phyloP scores from a whole-genome alignment of 2,329 filamentous ascomycete genomes.

The Phoma sp. region DNA sequence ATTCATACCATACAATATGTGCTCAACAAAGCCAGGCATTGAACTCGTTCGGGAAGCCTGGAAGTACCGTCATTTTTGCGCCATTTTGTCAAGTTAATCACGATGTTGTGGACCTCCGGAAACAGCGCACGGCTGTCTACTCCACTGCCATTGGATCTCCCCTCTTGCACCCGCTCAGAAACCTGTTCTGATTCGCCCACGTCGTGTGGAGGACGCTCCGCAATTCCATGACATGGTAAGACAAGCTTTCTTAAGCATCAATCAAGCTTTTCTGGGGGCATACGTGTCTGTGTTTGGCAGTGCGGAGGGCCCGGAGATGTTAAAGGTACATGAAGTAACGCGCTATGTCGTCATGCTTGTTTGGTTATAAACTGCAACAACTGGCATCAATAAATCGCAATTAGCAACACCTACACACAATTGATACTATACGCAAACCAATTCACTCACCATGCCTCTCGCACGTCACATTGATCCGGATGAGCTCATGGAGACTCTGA shows the following conservation, averaged over 20 bases:
- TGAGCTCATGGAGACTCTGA: conserved; percentile 60
- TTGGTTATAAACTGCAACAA: conserved; percentile 9
- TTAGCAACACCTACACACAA: not conserved
- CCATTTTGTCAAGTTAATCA: conserved; percentile 11
- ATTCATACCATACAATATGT: not conserved
- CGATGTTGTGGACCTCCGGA: conserved; percentile 6
- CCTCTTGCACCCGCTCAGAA: not conserved
- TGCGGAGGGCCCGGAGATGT: conserved; percentile 8
- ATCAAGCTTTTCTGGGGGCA: conserved; percentile 33
- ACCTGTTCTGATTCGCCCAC: not conserved
- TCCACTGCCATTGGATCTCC: conserved; percentile 1
- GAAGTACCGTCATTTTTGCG: conserved; percentile 13
- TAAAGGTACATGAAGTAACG: conserved; percentile 1
- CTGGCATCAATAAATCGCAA: not conserved
- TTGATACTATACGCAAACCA: not conserved
- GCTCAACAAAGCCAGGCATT: not conserved
- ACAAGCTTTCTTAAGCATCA: conserved; percentile 40
- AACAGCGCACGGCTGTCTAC: conserved; percentile 1
- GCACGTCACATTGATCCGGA: conserved; percentile 60
- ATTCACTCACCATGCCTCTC: conserved; percentile 52
- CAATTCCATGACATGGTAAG: conserved; percentile 2
- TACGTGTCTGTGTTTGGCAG: conserved; percentile 5
- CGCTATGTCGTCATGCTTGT: conserved; percentile 13
- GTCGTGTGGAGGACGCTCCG: conserved; percentile 3
- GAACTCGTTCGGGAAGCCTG: not conserved